Conservation (phyloP, 768 basidiomycete genomes). For the Phaeotremella fagi region DNA sequence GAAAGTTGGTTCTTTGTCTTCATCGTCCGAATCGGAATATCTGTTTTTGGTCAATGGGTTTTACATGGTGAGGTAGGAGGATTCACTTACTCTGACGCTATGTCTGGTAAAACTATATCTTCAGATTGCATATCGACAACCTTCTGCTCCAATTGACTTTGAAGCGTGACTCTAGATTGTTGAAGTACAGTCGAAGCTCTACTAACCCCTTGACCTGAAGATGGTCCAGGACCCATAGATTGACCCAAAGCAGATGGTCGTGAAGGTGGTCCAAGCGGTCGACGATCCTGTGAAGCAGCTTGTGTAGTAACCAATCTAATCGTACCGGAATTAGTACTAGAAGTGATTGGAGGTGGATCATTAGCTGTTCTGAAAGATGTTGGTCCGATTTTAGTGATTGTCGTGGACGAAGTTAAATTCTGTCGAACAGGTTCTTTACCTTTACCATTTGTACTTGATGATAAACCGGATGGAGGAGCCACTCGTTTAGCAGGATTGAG, state of each 20-base stretch:
- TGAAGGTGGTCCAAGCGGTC: conserved; percentile 36
- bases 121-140: conserved; percentile 34
- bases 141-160: conserved; percentile 31
- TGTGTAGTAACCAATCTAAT: conserved; percentile 25
- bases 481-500: conserved; percentile 19
- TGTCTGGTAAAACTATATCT: conserved; percentile 71
- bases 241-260: conserved; percentile 28
- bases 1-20: conserved; percentile 67
- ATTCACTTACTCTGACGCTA: conserved; percentile 68
- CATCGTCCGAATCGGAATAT: conserved; percentile 89
- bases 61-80: neutral
- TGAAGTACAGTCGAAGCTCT: conserved; percentile 20
- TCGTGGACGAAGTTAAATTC: neutral
- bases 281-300: conserved; percentile 14
- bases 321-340: conserved; percentile 7
- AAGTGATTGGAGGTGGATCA: neutral
- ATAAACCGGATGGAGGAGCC: neutral
- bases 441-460: conserved; percentile 16
- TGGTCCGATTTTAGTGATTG: conserved; percentile 28
- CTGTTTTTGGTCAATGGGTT: conserved; percentile 15
- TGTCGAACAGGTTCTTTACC: conserved; percentile 29
- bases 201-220: neutral
- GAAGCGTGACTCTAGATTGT: conserved; percentile 31
- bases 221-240: conserved; percentile 5
- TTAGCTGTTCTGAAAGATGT: conserved; percentile 20